These are phyloP conservation scores for Ceratocystis albifundus DNA, from an alignment of 2,329 filamentous ascomycete genomes.

Conservation along the genomic window DNA sequence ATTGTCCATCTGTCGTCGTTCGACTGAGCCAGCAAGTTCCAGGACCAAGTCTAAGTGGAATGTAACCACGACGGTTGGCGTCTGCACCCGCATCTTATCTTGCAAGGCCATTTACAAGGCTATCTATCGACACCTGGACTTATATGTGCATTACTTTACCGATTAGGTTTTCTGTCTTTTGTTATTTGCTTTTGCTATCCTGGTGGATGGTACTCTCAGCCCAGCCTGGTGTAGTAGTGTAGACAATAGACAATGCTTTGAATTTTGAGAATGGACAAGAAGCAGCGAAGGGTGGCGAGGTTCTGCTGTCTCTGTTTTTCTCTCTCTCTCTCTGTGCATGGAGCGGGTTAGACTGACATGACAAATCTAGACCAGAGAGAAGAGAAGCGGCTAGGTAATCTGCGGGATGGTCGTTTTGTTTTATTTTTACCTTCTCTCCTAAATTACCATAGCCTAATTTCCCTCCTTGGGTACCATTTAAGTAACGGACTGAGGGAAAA, in stretches of 20 bases:
- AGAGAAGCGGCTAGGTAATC: background rate
- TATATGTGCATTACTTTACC: too few relatives aligned
- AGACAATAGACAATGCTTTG: background rate
- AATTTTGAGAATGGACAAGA: background rate
- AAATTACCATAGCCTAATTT: background rate
- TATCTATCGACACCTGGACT: too few relatives aligned
- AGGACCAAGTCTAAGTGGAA: background rate
- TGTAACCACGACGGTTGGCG: slow-evolving; percentile 16
- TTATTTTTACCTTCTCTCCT: slow-evolving; percentile 3
- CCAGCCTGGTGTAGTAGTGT: background rate
- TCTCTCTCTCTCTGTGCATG: background rate
- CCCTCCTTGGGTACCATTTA: background rate
- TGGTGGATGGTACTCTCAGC: background rate
- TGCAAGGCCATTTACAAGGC: background rate
- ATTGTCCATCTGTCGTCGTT: background rate
- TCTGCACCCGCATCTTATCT: slow-evolving; percentile 3
- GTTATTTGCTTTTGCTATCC: too few relatives aligned
- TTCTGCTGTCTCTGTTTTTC: too few relatives aligned
- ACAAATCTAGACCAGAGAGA: background rate
- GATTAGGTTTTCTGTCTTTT: background rate
- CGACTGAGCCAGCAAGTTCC: background rate
- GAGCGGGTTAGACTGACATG: background rate
- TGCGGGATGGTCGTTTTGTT: background rate
- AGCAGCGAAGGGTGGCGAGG: background rate
- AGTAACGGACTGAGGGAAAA: background rate